A percentile compares a stretch with the other conserved stretches of the same genome.
phyloP scores from a whole-genome alignment of 345 rosid species.

The Salix exigua region DNA sequence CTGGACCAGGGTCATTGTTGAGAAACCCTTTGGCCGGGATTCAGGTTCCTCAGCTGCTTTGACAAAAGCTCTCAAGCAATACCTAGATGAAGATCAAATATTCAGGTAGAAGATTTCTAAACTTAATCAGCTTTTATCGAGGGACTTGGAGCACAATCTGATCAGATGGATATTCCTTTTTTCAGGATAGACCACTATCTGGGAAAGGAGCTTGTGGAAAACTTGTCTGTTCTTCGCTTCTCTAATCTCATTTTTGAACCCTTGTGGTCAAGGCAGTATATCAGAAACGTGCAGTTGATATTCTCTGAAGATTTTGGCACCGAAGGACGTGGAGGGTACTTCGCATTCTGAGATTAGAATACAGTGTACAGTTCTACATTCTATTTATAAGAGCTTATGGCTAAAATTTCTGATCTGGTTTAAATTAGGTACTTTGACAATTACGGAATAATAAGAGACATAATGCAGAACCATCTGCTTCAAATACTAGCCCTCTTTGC shows the following conservation, averaged over 20 bases:
- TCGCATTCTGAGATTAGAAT: slow-evolving; percentile 9
- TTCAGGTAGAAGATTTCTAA: slow-evolving; percentile 56
- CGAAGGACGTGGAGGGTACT: slow-evolving; percentile 99
- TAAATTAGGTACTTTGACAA: slow-evolving; percentile 75
- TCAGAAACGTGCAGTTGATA: slow-evolving; percentile 81
- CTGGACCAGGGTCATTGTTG: slow-evolving; percentile 98
- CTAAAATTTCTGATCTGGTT: slow-evolving; percentile 4
- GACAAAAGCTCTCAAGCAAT: slow-evolving; percentile 77
- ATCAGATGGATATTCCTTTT: slow-evolving; percentile 15
- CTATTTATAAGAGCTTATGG: background rate
- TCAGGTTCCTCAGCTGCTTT: slow-evolving; percentile 95
- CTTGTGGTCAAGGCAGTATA: slow-evolving; percentile 93
- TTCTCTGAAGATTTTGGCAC: slow-evolving; percentile 99
- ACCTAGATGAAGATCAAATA: slow-evolving; percentile 86
- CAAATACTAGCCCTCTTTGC: slow-evolving; percentile 97
- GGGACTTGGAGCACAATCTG: slow-evolving; percentile 8
- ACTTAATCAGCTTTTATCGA: background rate
- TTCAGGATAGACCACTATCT: slow-evolving; percentile 95
- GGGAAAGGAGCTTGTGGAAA: slow-evolving; percentile 97
- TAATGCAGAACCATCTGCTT: slow-evolving; percentile 99
- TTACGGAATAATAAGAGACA: slow-evolving; percentile 93
- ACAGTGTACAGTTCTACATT: background rate
- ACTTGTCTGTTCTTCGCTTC: slow-evolving; percentile 94
- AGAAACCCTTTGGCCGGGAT: slow-evolving; percentile 98
- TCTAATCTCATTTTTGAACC: slow-evolving; percentile 98